Evolutionary conservation across 2,329 filamentous ascomycete species (phyloP).

Genomic region (Mollisia scopiformis): DNA sequence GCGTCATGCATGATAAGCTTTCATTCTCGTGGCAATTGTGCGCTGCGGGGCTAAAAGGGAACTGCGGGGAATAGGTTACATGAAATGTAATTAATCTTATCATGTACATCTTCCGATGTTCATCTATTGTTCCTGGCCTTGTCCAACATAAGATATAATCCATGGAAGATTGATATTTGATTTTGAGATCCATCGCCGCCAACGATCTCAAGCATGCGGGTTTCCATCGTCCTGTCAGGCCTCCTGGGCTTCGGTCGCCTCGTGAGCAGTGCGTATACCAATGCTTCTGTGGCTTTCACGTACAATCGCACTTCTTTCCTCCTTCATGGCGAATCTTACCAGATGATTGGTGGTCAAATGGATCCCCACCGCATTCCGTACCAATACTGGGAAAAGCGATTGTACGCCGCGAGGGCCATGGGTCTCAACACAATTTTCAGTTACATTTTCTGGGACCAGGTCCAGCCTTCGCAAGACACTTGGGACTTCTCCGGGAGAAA

Average conservation of each 20-base stretch:
- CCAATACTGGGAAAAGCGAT: conserved; percentile 49
- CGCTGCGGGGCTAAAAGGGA: background rate
- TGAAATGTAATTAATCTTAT: background rate
- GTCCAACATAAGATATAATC: background rate
- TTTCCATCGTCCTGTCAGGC: background rate
- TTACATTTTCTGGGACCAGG: conserved; percentile 54
- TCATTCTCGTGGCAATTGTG: background rate
- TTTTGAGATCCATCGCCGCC: background rate
- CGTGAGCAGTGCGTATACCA: background rate
- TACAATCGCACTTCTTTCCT: background rate
- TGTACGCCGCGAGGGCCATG: conserved; percentile 48
- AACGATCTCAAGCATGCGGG: background rate
- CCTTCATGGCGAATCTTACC: background rate
- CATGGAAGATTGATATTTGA: background rate
- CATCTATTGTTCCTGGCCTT: background rate
- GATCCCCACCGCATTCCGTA: conserved; percentile 52
- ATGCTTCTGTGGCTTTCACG: background rate
- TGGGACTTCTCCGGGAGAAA: conserved; percentile 46
- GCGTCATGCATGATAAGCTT: background rate
- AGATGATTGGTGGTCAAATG: conserved; percentile 52
- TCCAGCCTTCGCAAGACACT: conserved; percentile 44
- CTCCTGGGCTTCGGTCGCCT: background rate
- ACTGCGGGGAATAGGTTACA: background rate
- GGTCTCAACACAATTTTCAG: conserved; percentile 54
- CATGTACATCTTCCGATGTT: background rate